Evolutionary conservation across 768 basidiomycete species (phyloP).

Genomic region (Basidioascus undulatus): DNA sequence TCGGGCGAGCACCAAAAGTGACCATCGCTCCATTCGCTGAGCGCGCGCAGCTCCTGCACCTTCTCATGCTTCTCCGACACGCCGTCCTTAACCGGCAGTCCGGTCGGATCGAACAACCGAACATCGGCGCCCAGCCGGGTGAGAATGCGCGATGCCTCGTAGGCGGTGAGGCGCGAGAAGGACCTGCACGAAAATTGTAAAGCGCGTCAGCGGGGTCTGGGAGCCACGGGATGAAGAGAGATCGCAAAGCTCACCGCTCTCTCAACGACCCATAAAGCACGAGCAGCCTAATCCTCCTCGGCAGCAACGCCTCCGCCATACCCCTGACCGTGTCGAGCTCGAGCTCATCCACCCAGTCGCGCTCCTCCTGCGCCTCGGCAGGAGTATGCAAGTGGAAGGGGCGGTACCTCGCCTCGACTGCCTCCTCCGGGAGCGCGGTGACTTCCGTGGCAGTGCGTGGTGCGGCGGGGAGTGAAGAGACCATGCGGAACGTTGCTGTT

Average conservation of each 20-base stretch:
- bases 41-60: conserved; percentile 13
- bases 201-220: no score
- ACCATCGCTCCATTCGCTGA: conserved; percentile 12
- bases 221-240: no score
- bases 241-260: conserved; percentile 10
- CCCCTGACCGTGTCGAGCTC: conserved; percentile 12
- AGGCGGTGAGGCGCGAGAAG: conserved; percentile 17
- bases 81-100: conserved; percentile 14
- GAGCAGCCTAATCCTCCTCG: conserved; percentile 10
- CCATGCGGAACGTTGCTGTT: no score
- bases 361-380: conserved; percentile 2
- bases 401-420: not conserved
- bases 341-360: conserved; percentile 14
- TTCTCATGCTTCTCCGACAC: conserved; percentile 11
- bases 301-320: conserved; percentile 1
- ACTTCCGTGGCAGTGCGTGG: no score
- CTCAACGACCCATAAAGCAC: conserved; percentile 18
- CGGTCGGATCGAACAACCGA: conserved; percentile 15
- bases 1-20: conserved; percentile 15
- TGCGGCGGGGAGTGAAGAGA: no score
- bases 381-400: conserved; percentile 1
- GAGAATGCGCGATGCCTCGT: conserved; percentile 16
- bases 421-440: not conserved
- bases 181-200: conserved; percentile 15
- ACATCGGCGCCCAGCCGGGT: conserved; percentile 16